Base-by-base conservation (phyloP, 805 yeast genomes). In the Zygosaccharomyces pseudorouxii region DNA sequence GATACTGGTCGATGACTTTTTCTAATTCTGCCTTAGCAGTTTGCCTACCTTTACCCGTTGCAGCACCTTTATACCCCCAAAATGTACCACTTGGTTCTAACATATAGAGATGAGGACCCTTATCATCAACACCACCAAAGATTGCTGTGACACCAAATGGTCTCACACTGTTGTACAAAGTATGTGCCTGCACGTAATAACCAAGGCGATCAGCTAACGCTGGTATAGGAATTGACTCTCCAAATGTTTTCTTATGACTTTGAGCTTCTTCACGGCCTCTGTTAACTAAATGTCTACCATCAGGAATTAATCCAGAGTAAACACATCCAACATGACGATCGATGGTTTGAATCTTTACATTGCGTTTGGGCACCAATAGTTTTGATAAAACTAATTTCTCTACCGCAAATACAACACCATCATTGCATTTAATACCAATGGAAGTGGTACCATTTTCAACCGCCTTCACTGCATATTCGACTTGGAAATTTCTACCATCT, bases 21-120 rank as follows among this genome's bases (percentile, higher is more conserved):
- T 93, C 99, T 58, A 93, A 78, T 71, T 93, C 99, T 25, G 92
- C 86, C 71, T 92, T 92, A 43, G 99, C 99, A n/a, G 88, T 80
- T 70, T 93, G 99, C 69, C 98, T 82, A 42, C 99, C 99, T 68
- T 92, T 93, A 55, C 99, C 99, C 3, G 97, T 81, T 14, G 99
- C 99, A 35, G 97, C 95, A 52, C 97, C 99, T 47, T 79, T 77
- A 71, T 93, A 93, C 45, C 99, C 99, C 98, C 99, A 95, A 64
- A 84, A 89, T 1, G 89, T 75, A 53, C 99, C 99, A 67, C 95
- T 86, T 59, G 99, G 99, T 68, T 93, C 99, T 50, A 93, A 76
- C 97, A 92, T 93, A 71, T 85, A 92, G 59, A 93, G 77, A 67
- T 92, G 97, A 18, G 95, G 80, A 10, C 97, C 98, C 52, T 86